Base-by-base conservation (phyloP, 768 basidiomycete species). In the Mycena haematopus region DNA sequence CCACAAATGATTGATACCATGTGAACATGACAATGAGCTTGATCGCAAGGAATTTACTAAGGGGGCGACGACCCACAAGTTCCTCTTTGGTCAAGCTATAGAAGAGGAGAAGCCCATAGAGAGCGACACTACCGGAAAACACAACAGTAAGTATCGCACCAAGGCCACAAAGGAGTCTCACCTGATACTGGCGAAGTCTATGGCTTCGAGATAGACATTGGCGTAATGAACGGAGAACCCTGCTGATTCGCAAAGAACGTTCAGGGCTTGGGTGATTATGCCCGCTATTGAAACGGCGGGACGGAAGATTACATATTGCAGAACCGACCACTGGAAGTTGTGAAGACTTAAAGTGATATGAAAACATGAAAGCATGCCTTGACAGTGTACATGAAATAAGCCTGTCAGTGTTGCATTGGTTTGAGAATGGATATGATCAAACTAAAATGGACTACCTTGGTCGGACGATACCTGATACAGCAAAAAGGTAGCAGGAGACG, bases 321-420 rank as follows among this genome's bases (percentile, higher is more conserved):
- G 76, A 8, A 96, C 94, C 42, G 84, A 80, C 92, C 93, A 96
- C 86, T 93, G 70, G 51, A 36, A 38, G 19, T 53, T 13, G 52
- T 59, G 44, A 52, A 45, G 40, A 22, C 21, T 21, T 57, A 45
- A 22, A 36, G 61, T 31, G 54, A n/a, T 42, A 61, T 19, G 21
- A 11, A 27, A n/a, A 25, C 9, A n/a, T 21, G 14, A 21, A 14
- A 27, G 47, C 75, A 7, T 67, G 89, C 93, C 80, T 93, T 93
- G 72, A 93, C 75, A 11, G 92, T 88, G 70, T 93, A 89, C 87
- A 96, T 92, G 73, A 96, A 96, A 76, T 96, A 94, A 2, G 89
- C 80, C 86, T 91, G 68, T 2, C 46, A n/a, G 59, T 68, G 45
- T n/a, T n/a, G n/a, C n/a, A 29, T 35, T 45, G 31, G 6, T 10